Base-by-base conservation (phyloP, 2,329 filamentous ascomycete genomes). In the Xylariales sp. region DNA sequence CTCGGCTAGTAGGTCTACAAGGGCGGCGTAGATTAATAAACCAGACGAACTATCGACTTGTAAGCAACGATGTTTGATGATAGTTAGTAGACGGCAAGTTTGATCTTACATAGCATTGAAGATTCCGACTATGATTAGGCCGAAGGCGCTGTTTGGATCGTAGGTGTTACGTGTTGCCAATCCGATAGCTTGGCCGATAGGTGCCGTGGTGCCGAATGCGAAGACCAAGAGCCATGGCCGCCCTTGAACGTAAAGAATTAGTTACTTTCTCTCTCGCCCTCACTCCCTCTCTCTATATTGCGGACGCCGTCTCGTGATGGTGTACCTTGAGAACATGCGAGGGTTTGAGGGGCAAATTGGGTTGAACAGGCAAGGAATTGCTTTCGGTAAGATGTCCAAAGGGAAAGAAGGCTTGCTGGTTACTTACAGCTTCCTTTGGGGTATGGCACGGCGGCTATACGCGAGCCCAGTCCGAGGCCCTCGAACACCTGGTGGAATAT, bases 401-500 rank as follows among this genome's bases (percentile, higher is more conserved):
- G 16, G 14, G 14, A 14, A 50, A n/a, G 18, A 30, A 34, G 28
- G 36, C 12, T 18, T 5, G 30, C 16, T 46, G 9, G 28, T 23
- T 28, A 66, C 64, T 66, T 30, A 66, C 64, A 76, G 75, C 87
- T 89, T 32, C 80, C 81, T 67, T 83, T 84, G 16, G 85, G 84
- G 69, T 89, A 90, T 1, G 87, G 84, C 5, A 92, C 87, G 18
- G 86, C 87, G 23, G 90, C 90, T 72, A 93, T 93, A 67, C 91
- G 89, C 0, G 89, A 89, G 23, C 91, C 91, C 0, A 93, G 84
- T 49, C 90, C 90, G 3, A 93, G 87, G 66, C 90, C 90, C 74
- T 85, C 88, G 67, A 91, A 91, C 71, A 88, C 90, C 74, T 91
- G 90, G 75, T 92, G 90, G 81, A 93, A 92, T 39, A 89, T 80